Evolutionary conservation across 768 basidiomycete genomes (phyloP).

Genomic region (Termitomyces sp.): DNA sequence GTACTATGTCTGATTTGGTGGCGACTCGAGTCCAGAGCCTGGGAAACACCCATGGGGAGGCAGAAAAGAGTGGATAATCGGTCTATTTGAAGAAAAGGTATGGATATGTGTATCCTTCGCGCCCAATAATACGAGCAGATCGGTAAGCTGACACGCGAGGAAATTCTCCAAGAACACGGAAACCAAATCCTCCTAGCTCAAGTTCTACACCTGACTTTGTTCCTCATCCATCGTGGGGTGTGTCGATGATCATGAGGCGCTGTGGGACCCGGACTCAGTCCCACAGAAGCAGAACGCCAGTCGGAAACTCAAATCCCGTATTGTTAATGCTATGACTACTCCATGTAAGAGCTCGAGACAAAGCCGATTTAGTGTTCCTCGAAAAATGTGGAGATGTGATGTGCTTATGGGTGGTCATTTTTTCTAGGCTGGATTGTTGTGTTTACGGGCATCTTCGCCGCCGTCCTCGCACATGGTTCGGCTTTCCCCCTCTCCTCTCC

Average conservation of each 20-base stretch:
- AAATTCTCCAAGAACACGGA: conserved; percentile 52
- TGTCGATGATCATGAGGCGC: conserved; percentile 19
- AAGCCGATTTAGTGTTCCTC: too few species aligned
- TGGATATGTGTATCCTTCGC: conserved; percentile 15
- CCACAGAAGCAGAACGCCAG: conserved; percentile 22
- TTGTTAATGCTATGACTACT: conserved; percentile 76
- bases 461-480: conserved; percentile 82
- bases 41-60: not conserved
- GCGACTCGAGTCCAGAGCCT: not conserved
- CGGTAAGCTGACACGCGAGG: conserved; percentile 34
- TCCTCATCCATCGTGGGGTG: not conserved
- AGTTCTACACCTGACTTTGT: not conserved
- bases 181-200: conserved; percentile 56
- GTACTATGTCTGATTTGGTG: conserved; percentile 8
- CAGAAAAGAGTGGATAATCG: not conserved
- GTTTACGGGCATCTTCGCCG: conserved; percentile 87
- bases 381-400: not conserved
- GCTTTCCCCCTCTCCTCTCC: conserved; percentile 1
- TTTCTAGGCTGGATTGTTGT: conserved; percentile 73
- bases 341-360: conserved; percentile 48
- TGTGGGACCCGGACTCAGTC: conserved; percentile 36
- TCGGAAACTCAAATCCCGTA: conserved; percentile 43
- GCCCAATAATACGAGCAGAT: conserved; percentile 25
- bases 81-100: conserved; percentile 50
- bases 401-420: not conserved